Evolutionary conservation across 495 filamentous ascomycete species (phyloP).

Genomic region (Podospora sp.): DNA sequence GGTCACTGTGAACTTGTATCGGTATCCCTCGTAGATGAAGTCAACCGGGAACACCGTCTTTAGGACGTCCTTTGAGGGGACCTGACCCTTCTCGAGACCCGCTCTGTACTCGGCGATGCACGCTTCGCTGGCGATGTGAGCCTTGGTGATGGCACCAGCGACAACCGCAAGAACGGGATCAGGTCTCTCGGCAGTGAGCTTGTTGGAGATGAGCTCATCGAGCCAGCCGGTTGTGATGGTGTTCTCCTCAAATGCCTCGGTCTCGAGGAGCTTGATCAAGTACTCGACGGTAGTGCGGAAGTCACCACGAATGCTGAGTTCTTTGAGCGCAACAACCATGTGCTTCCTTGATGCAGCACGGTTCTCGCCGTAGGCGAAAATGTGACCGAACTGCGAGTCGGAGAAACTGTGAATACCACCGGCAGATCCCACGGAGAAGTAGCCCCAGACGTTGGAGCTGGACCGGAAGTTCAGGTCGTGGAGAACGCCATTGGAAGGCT

Average conservation of each 20-base stretch:
- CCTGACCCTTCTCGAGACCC: constrained; percentile 95
- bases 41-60: constrained; percentile 98
- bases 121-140: constrained; percentile 86
- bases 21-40: constrained; percentile 95
- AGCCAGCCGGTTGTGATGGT: constrained; percentile 99
- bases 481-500: constrained; percentile 98
- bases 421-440: constrained; percentile 96
- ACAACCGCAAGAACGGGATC: constrained; percentile 89
- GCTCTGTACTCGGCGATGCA: constrained; percentile 84
- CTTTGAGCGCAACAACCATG: constrained; percentile 98
- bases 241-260: constrained; percentile 97
- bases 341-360: constrained; percentile 94
- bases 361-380: constrained; percentile 98
- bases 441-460: constrained; percentile 99
- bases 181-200: constrained; percentile 93
- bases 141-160: constrained; percentile 92
- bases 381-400: constrained; percentile 98
- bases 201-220: constrained; percentile 97
- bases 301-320: constrained; percentile 98
- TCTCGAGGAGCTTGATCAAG: constrained; percentile 97
- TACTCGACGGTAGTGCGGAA: constrained; percentile 99
- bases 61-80: constrained; percentile 91
- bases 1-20: constrained; percentile 98
- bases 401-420: constrained; percentile 99
- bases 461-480: constrained; percentile 98